Evolutionary conservation across 2,329 filamentous ascomycete species (phyloP), one percentile per base, ranked within the genome.

Genomic region (Colletotrichum sp.): DNA sequence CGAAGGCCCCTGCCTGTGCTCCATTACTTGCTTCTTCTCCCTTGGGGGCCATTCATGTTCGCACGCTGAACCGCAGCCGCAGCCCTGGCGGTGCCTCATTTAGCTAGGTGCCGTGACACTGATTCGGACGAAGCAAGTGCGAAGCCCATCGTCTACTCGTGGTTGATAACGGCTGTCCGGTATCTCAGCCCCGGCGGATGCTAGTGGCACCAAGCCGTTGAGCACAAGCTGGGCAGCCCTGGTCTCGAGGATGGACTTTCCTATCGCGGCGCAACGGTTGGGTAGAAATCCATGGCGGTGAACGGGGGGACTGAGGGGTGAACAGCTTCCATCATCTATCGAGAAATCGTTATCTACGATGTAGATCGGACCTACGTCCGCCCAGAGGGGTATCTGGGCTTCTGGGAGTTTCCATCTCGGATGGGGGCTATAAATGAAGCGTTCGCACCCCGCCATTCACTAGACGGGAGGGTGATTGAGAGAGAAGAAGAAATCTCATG

Each of bases 191-290:
- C 71, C 34, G 62, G 29, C 43, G 34, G 34, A 29, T 62, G 57
- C 34, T 55, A 63, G 62, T 71, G 68, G 62, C 68, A 63, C 57
- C 61, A 66, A 63, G 15, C 57, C 18, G 29, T 63, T 62, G 57
- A 27, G 15, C 67, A 24, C 57, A 70, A 43, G 13, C 71, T 62
- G 67, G 71, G 71, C 57, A 62, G 68, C 71, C 68, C 71, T 66
- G 68, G 62, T 58, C 57, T 62, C n/a, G 55, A 67, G 57, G 68
- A 63, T 71, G 71, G 62, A 73, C 71, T 73, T 73, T 64, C 71
- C 71, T 73, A 73, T 73, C 68, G 69, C 68, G 71, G 71, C 43
- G 29, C 55, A 47, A 29, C 66, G 68, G 71, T 62, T 67, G 57
- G 68, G 66, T 47, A 67, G 34, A 66, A 62, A 58, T 27, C 43